phyloP scores from a whole-genome alignment of 257 asterid genomes.

The Linaria vulgaris region DNA sequence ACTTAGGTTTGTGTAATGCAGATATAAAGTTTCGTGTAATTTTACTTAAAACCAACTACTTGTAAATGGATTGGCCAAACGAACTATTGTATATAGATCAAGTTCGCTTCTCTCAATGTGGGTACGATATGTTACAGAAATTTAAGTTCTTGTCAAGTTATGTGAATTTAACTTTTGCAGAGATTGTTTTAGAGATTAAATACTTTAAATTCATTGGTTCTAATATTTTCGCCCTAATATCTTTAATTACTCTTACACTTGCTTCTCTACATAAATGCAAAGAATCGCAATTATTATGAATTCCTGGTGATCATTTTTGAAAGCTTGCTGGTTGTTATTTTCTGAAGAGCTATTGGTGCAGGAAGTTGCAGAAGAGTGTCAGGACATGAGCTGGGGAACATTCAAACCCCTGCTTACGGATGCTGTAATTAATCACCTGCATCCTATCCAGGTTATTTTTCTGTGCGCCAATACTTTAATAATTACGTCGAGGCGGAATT shows the following conservation, averaged over 20 bases:
- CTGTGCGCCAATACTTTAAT: conserved; percentile 12
- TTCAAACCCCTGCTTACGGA: conserved; percentile 76
- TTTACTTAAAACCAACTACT: background rate
- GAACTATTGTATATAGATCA: background rate
- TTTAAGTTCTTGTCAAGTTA: conserved; percentile 3
- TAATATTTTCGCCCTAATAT: conserved; percentile 5
- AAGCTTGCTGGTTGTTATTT: conserved; percentile 15
- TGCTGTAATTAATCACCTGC: conserved; percentile 81
- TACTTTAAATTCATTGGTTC: conserved; percentile 7
- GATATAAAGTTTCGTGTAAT: no score
- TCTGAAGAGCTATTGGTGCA: conserved; percentile 34
- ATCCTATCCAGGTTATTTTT: conserved; percentile 82
- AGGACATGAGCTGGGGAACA: conserved; percentile 85
- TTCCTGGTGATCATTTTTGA: background rate
- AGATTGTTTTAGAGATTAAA: background rate
- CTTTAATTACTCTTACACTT: background rate
- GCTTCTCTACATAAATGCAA: background rate
- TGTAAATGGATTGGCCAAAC: conserved; percentile 15
- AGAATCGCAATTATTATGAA: background rate
- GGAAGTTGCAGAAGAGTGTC: conserved; percentile 90
- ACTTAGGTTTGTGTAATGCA: background rate
- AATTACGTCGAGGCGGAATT: background rate
- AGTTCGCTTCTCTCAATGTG: background rate
- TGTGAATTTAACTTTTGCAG: background rate
- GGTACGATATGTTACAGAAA: background rate